phyloP scores from a whole-genome alignment of 225 moss, liverwort and hornwort species.

The Pseudoscleropodium purum region DNA sequence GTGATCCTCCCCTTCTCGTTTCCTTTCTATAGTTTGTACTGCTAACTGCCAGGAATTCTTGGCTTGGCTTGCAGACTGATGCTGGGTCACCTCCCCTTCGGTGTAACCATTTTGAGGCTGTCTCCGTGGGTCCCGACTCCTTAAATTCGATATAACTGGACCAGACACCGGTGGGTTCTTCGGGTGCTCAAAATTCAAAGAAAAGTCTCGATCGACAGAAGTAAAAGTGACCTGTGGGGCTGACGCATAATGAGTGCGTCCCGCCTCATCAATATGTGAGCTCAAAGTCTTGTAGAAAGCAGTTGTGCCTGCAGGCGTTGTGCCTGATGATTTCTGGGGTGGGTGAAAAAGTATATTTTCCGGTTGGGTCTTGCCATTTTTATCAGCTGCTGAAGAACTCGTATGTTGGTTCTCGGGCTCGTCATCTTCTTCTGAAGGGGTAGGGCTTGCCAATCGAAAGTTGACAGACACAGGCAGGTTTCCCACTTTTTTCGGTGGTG shows the following conservation, averaged over 20 bases:
- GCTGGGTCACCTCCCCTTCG: conserved; percentile 19
- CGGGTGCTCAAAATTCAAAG: conserved; percentile 31
- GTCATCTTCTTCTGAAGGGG: conserved; percentile 55
- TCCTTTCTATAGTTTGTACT: conserved; percentile 26
- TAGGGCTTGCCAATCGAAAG: conserved; percentile 87
- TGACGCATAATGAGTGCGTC: conserved; percentile 41
- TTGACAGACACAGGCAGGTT: conserved; percentile 32
- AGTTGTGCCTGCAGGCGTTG: conserved; percentile 8
- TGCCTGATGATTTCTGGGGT: conserved; percentile 21
- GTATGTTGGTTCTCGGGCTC: background rate
- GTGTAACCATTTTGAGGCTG: conserved; percentile 40
- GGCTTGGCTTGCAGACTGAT: conserved; percentile 7
- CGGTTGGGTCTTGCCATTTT: conserved; percentile 7
- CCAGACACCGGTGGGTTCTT: conserved; percentile 20
- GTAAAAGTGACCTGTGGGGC: conserved; percentile 7
- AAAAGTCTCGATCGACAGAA: conserved; percentile 21
- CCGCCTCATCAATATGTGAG: conserved; percentile 27
- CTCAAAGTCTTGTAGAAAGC: conserved; percentile 34
- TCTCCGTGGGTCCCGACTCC: conserved; percentile 80
- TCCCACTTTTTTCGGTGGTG: conserved; percentile 11
- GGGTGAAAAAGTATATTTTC: conserved; percentile 8
- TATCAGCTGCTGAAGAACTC: conserved; percentile 2
- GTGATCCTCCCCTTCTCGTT: conserved; percentile 37
- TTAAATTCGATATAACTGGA: conserved; percentile 7
- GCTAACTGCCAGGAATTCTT: conserved; percentile 16